A percentile compares a stretch with the other conserved stretches of the same genome.
Conservation (phyloP, 1,284 basidiomycete species). For the Anthracocystis walkeri region DNA sequence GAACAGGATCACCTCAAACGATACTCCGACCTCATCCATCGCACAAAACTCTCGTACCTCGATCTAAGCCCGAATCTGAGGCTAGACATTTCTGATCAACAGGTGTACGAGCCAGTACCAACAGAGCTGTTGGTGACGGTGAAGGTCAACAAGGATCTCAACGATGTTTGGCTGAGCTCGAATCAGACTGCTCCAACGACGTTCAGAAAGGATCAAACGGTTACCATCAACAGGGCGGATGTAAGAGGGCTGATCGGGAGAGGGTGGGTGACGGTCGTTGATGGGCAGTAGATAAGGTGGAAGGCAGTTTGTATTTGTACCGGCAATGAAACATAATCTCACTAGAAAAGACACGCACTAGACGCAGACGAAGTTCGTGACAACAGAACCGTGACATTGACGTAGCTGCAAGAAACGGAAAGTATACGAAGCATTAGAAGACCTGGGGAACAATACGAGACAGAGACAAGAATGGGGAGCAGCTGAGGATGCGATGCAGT, state of each 20-base stretch:
- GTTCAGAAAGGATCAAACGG: slow-evolving; percentile 33
- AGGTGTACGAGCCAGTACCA: slow-evolving; percentile 23
- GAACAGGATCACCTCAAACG: slow-evolving; percentile 28
- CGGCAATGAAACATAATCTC: too few relatives aligned
- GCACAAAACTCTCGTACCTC: slow-evolving; percentile 24
- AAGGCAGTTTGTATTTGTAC: slow-evolving; percentile 9
- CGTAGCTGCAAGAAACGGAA: neutral
- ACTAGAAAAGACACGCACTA: too few relatives aligned
- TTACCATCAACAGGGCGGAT: slow-evolving; percentile 29
- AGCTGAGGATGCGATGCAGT: too few relatives aligned
- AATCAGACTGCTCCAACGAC: slow-evolving; percentile 21
- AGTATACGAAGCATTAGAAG: too few relatives aligned
- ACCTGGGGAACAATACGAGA: too few relatives aligned
- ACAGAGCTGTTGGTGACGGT: slow-evolving; percentile 28
- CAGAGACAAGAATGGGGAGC: too few relatives aligned
- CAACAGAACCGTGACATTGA: neutral
- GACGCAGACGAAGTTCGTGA: neutral
- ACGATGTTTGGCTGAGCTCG: slow-evolving; percentile 29
- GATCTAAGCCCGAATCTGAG: slow-evolving; percentile 14
- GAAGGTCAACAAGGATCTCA: slow-evolving; percentile 26
- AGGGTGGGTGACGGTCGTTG: slow-evolving; percentile 32
- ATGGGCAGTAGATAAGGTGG: slow-evolving; percentile 10
- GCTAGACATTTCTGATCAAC: slow-evolving; percentile 22
- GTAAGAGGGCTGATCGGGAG: slow-evolving; percentile 28
- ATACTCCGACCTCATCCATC: slow-evolving; percentile 25